Evolutionary conservation across 345 rosid species (phyloP), one percentile per base, ranked within the genome.

Genomic region (Jatropha curcas): DNA sequence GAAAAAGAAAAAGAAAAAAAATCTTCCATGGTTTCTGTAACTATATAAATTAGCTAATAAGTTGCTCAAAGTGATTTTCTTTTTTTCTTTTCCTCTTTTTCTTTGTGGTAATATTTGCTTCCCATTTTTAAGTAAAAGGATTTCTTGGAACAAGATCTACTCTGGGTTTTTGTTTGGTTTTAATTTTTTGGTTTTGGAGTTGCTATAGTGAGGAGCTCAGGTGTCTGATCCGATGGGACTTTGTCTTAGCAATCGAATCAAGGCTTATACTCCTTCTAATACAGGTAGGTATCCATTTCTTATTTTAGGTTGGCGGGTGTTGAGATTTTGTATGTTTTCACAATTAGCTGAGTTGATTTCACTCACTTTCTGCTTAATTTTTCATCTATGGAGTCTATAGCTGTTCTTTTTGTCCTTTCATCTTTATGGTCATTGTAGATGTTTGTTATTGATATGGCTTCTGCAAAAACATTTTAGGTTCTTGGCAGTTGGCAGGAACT

Each of bases 191-290:
- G 57, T 27, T 9, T 25, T 28, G 20, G 56, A 43, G 2, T 59
- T 27, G 65, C 35, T 41, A 31, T 46, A 27, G 11, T 17, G 51
- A 17, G 20, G 55, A 25, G 52, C 30, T 58, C 2, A 28, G 35
- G 52, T 64, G 46, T 59, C 55, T 78, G 78, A 53, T 68, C 72
- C 56, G 75, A 91, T 93, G 97, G 98, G 98, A 81, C 86, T 84
- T 65, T 93, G 98, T 72, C 90, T 85, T 84, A 93, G 98, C 73
- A 89, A 90, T 69, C 90, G 88, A 78, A 86, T 91, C 84, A 93
- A 83, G 82, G 88, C 96, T n/a, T 94, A 91, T 76, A 86, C 83
- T 78, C 84, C 89, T 58, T 85, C 88, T 16, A 64, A 80, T 73
- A 84, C 96, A 43, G 96, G 98, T 93, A 67, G 64, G 70, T 0